These are phyloP conservation scores for Aspergillus vadensis DNA, from an alignment of 2,329 filamentous ascomycete genomes.

Conservation along the genomic window DNA sequence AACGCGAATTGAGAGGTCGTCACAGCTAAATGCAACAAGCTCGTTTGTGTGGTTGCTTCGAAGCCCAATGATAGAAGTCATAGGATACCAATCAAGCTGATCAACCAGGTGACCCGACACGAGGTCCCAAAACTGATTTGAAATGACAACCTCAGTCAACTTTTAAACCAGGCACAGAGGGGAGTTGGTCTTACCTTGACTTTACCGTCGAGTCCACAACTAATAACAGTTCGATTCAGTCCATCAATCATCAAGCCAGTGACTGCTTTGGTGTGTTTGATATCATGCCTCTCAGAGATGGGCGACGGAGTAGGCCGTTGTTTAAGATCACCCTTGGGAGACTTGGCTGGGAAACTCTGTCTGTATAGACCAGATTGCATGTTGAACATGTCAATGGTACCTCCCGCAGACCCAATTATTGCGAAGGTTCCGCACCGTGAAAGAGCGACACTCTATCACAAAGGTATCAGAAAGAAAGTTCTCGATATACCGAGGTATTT, in stretches of 20 bases:
- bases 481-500: neutral
- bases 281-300: conserved; percentile 48
- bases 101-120: conserved; percentile 75
- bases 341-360: conserved; percentile 76
- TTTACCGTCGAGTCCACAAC: conserved; percentile 85
- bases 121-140: conserved; percentile 82
- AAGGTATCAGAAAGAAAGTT: neutral
- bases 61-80: conserved; percentile 73
- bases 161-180: neutral
- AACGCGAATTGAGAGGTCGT: conserved; percentile 83
- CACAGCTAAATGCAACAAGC: conserved; percentile 83
- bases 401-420: conserved; percentile 78
- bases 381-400: conserved; percentile 93
- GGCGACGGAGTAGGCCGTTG: conserved; percentile 38
- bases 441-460: conserved; percentile 72
- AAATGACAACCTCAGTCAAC: neutral
- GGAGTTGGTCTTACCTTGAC: conserved; percentile 61
- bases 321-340: conserved; percentile 45
- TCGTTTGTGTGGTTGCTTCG: conserved; percentile 82
- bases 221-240: conserved; percentile 83
- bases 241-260: conserved; percentile 86
- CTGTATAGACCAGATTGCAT: conserved; percentile 88
- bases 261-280: conserved; percentile 77
- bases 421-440: conserved; percentile 94
- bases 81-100: conserved; percentile 80